phyloP scores from a whole-genome alignment of 139 green algal species.

The Tetradesmus obliquus region DNA sequence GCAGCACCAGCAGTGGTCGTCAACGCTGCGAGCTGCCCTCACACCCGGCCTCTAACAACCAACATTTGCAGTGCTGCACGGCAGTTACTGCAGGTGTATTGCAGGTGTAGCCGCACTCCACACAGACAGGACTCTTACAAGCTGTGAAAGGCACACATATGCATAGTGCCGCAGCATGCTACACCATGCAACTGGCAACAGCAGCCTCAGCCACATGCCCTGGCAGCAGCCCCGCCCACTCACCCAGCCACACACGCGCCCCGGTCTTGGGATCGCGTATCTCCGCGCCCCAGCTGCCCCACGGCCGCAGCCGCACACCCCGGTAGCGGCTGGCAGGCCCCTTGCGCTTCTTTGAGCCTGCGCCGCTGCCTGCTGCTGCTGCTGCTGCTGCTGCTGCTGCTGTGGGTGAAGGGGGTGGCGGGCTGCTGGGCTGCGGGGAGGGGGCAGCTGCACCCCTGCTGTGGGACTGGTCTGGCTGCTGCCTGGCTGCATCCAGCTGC shows the following conservation, averaged over 20 bases:
- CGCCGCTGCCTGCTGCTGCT: not conserved
- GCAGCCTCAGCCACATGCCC: not conserved
- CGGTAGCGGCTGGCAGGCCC: constrained; percentile 67
- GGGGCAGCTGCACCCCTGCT: not conserved
- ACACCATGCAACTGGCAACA: not conserved
- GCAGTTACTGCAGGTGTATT: too few relatives aligned
- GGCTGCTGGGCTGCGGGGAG: not conserved
- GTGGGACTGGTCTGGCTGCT: not conserved
- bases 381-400: constrained; percentile 5
- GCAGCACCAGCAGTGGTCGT: too few relatives aligned
- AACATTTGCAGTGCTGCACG: too few relatives aligned
- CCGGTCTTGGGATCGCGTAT: constrained; percentile 53
- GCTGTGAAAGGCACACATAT: too few relatives aligned
- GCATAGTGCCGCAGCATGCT: not conserved
- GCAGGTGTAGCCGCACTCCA: too few relatives aligned
- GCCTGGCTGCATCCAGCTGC: not conserved
- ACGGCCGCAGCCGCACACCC: constrained; percentile 65
- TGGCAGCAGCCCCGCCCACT: not conserved
- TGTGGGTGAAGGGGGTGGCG: not conserved
- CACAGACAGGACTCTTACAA: too few relatives aligned
- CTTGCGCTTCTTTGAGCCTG: not conserved
- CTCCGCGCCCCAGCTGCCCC: constrained; percentile 68
- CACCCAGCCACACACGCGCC: constrained; percentile 39
- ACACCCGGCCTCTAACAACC: too few relatives aligned
- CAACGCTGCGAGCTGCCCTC: too few relatives aligned